phyloP scores from a whole-genome alignment of 352 stramenopile genomes.

The Pythium brachiatum region DNA sequence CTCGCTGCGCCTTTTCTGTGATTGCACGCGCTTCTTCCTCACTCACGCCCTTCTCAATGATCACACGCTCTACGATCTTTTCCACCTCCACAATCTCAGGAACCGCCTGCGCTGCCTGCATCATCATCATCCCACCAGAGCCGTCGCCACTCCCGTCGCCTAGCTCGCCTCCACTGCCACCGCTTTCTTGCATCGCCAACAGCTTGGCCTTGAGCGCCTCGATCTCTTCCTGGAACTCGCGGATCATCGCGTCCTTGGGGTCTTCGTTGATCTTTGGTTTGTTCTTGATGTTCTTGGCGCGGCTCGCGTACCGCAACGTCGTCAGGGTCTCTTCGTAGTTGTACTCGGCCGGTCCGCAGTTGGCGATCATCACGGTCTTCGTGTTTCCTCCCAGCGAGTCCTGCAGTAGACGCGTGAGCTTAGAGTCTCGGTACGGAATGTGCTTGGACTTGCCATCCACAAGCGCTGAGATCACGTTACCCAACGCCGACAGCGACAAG shows the following conservation, averaged over 20 bases:
- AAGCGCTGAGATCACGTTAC: slow-evolving; percentile 86
- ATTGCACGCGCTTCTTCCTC: slow-evolving; percentile 75
- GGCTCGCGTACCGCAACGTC: slow-evolving; percentile 95
- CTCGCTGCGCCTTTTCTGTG: slow-evolving; percentile 62
- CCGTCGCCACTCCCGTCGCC: slow-evolving; percentile 2
- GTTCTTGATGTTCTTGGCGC: slow-evolving; percentile 99
- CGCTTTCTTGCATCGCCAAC: slow-evolving; percentile 48
- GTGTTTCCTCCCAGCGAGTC: slow-evolving; percentile 97
- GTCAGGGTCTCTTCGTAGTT: slow-evolving; percentile 96
- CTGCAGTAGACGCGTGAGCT: slow-evolving; percentile 96
- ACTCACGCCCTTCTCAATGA: slow-evolving; percentile 83
- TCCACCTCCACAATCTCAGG: slow-evolving; percentile 70
- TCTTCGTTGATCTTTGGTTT: slow-evolving; percentile 99
- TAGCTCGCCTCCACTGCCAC: slow-evolving; percentile 11
- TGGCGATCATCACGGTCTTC: slow-evolving; percentile 98
- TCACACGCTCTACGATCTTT: slow-evolving; percentile 81
- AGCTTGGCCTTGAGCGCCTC: slow-evolving; percentile 88
- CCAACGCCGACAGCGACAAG: slow-evolving; percentile 65
- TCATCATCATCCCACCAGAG: not conserved
- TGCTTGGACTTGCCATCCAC: slow-evolving; percentile 85
- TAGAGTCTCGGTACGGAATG: slow-evolving; percentile 94
- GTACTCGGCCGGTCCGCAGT: slow-evolving; percentile 96
- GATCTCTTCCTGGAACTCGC: slow-evolving; percentile 97
- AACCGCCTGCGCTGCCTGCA: slow-evolving; percentile 7
- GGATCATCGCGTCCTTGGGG: slow-evolving; percentile 97